A percentile compares a stretch with the other conserved stretches of the same genome.
These are phyloP conservation scores for Fusarium irregulare DNA, from an alignment of 2,329 filamentous ascomycete species.

Conservation along the genomic window DNA sequence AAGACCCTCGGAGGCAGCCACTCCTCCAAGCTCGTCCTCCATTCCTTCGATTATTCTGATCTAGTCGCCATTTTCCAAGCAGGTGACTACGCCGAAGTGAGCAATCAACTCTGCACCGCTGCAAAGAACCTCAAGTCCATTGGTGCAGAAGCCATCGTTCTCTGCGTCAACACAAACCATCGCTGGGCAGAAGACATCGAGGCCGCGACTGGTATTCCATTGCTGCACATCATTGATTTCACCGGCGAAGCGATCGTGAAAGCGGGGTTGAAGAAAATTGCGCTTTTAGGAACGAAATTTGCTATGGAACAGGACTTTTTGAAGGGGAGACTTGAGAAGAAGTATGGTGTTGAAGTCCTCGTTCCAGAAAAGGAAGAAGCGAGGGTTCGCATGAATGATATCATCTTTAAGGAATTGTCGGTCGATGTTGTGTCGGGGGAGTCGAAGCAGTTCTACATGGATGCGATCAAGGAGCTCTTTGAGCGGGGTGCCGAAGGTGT, in stretches of 20 bases:
- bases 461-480: neutral
- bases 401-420: constrained; percentile 12
- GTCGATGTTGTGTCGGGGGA: neutral
- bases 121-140: constrained; percentile 16
- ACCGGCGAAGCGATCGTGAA: neutral
- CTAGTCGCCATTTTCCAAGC: neutral
- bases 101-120: neutral
- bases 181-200: constrained; percentile 10
- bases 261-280: neutral
- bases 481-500: neutral
- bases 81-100: constrained; percentile 12
- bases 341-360: neutral
- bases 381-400: constrained; percentile 1
- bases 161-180: constrained; percentile 19
- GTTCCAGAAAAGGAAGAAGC: neutral
- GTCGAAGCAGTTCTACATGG: constrained; percentile 10
- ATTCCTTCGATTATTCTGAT: constrained; percentile 2
- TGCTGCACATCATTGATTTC: constrained; percentile 7
- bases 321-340: neutral
- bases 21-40: constrained; percentile 10
- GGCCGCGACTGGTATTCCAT: neutral
- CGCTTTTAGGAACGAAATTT: neutral
- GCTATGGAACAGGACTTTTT: constrained; percentile 14
- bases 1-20: neutral
- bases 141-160: constrained; percentile 13